Conservation (phyloP, 768 basidiomycete genomes). For the Tylopilus plumbeoviolaceoides region DNA sequence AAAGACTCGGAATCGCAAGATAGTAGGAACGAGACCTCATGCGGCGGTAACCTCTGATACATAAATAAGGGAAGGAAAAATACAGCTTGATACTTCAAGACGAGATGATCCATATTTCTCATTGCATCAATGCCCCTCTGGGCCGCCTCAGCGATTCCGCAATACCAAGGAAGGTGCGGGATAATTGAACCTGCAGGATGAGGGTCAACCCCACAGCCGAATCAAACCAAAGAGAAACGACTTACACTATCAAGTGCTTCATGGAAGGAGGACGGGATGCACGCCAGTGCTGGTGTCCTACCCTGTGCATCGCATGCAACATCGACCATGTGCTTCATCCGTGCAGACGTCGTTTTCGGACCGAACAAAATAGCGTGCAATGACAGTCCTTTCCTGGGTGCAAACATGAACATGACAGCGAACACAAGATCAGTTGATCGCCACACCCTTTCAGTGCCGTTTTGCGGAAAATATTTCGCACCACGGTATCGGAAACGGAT, state of each 20-base stretch:
- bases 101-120: not conserved
- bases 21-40: no score
- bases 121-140: slow-evolving; percentile 42
- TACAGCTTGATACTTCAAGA: no score
- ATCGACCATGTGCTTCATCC: slow-evolving; percentile 43
- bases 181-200: slow-evolving; percentile 41
- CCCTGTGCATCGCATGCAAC: slow-evolving; percentile 46
- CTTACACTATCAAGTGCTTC: slow-evolving; percentile 49
- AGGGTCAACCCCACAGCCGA: not conserved
- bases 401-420: not conserved
- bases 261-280: slow-evolving; percentile 42
- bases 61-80: no score
- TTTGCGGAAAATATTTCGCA: slow-evolving; percentile 38
- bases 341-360: slow-evolving; percentile 15
- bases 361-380: slow-evolving; percentile 59
- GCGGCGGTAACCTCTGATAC: not conserved
- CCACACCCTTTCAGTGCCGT: slow-evolving; percentile 37
- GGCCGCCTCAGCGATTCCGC: slow-evolving; percentile 54
- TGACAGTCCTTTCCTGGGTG: slow-evolving; percentile 46
- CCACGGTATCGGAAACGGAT: slow-evolving; percentile 25
- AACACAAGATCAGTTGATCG: not conserved
- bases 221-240: not conserved
- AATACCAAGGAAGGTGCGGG: slow-evolving; percentile 52
- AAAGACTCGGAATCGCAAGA: no score
- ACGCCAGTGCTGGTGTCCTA: slow-evolving; percentile 21